Evolutionary conservation across 306 rosid species (phyloP).

Genomic region (Macrotyloma uniflorum): DNA sequence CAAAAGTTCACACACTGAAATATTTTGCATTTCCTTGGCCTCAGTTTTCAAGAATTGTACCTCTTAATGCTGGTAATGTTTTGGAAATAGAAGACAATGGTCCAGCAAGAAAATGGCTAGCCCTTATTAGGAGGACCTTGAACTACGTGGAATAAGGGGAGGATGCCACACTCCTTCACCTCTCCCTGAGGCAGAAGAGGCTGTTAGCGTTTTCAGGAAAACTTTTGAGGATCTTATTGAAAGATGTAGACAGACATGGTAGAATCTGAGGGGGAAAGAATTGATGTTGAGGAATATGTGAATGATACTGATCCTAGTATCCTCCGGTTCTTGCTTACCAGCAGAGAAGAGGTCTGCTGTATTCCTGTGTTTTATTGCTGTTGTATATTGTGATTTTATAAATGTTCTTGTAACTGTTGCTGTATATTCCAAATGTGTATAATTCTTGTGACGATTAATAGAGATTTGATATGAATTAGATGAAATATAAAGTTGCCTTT

Average conservation of each 20-base stretch:
- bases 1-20: neutral
- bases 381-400: slow-evolving; percentile 17
- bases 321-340: slow-evolving; percentile 88
- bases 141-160: slow-evolving; percentile 81
- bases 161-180: slow-evolving; percentile 83
- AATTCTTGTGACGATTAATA: too few relatives aligned
- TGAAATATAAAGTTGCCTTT: neutral
- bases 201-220: slow-evolving; percentile 68
- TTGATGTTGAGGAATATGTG: slow-evolving; percentile 79
- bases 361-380: neutral
- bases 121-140: slow-evolving; percentile 77
- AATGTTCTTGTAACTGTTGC: neutral
- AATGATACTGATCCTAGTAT: slow-evolving; percentile 89
- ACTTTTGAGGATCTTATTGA: slow-evolving; percentile 88
- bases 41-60: slow-evolving; percentile 95
- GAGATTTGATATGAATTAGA: neutral
- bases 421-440: neutral
- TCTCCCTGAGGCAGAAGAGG: slow-evolving; percentile 78
- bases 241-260: slow-evolving; percentile 88
- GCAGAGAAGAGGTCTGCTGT: slow-evolving; percentile 83
- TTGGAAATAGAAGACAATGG: slow-evolving; percentile 89
- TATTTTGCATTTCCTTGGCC: slow-evolving; percentile 15
- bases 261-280: slow-evolving; percentile 89
- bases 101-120: slow-evolving; percentile 89
- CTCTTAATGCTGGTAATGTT: slow-evolving; percentile 90